These are phyloP conservation scores for Hymenoscyphus occultus DNA, from an alignment of 2,329 filamentous ascomycete genomes.

Conservation along the genomic window DNA sequence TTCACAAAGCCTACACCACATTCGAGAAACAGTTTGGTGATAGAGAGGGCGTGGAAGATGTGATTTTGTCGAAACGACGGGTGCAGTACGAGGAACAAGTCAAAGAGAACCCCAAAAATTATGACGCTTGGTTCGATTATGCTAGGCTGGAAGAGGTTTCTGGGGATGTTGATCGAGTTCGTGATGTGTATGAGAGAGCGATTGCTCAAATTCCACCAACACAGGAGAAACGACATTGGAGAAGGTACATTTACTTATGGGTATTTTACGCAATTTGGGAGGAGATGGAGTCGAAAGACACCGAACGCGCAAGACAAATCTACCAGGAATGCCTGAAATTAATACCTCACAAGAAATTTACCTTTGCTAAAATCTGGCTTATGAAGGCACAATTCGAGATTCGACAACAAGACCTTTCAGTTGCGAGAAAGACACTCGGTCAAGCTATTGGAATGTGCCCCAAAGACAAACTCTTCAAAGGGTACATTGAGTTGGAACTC, in stretches of 20 bases:
- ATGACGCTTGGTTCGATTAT: conserved; percentile 97
- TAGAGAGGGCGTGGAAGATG: conserved; percentile 87
- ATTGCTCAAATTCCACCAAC: conserved; percentile 94
- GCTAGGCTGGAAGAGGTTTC: conserved; percentile 84
- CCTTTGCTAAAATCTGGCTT: conserved; percentile 95
- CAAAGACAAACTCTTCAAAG: conserved; percentile 91
- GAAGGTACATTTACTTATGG: conserved; percentile 96
- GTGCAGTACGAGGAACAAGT: conserved; percentile 93
- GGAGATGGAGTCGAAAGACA: conserved; percentile 79
- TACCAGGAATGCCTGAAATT: conserved; percentile 85
- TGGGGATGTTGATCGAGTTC: conserved; percentile 76
- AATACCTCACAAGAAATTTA: conserved; percentile 94
- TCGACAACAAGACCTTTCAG: conserved; percentile 74
- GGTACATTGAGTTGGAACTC: conserved; percentile 89
- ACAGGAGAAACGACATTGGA: conserved; percentile 95
- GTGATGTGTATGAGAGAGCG: conserved; percentile 92
- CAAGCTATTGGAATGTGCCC: conserved; percentile 90
- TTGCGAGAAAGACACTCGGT: conserved; percentile 84
- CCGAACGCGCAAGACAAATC: conserved; percentile 78
- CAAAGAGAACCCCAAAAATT: conserved; percentile 92
- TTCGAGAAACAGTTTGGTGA: conserved; percentile 99
- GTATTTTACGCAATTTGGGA: conserved; percentile 97
- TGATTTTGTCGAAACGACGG: conserved; percentile 88
- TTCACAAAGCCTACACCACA: conserved; percentile 93
- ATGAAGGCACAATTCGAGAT: conserved; percentile 92